Percentiles rank a stretch among this genome's conserved stretches.
Evolutionary conservation across 2,329 filamentous ascomycete species (phyloP).

Genomic region (Colletotrichum sp.): DNA sequence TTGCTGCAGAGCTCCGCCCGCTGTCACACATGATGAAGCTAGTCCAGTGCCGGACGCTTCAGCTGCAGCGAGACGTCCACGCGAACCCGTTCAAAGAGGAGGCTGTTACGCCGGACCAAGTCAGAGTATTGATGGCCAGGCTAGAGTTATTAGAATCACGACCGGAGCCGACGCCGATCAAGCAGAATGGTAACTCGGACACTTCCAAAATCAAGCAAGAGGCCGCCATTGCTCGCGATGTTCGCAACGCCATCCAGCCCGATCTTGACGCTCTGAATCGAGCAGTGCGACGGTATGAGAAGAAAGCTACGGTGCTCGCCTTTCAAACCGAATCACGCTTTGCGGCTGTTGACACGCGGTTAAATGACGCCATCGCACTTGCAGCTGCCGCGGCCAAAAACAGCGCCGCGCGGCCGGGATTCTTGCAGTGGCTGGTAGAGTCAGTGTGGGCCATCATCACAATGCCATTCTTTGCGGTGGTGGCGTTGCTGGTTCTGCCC

Average conservation of each 20-base stretch:
- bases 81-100: slow-evolving; percentile 50
- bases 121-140: slow-evolving; percentile 66
- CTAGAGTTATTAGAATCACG: slow-evolving; percentile 73
- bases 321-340: slow-evolving; percentile 80
- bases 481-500: slow-evolving; percentile 47
- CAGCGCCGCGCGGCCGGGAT: slow-evolving; percentile 39
- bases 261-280: slow-evolving; percentile 89
- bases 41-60: slow-evolving; percentile 77
- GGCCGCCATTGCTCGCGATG: slow-evolving; percentile 56
- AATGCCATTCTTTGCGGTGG: slow-evolving; percentile 45
- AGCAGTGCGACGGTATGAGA: slow-evolving; percentile 90
- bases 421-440: slow-evolving; percentile 43
- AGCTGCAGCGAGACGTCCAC: slow-evolving; percentile 77
- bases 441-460: slow-evolving; percentile 36
- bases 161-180: slow-evolving; percentile 35
- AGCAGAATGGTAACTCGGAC: slow-evolving; percentile 35
- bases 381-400: slow-evolving; percentile 74
- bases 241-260: slow-evolving; percentile 72
- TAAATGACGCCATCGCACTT: slow-evolving; percentile 81
- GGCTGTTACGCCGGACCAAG: slow-evolving; percentile 32
- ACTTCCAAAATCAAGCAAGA: slow-evolving; percentile 42
- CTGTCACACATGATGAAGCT: slow-evolving; percentile 82
- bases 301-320: slow-evolving; percentile 77
- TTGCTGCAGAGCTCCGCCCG: slow-evolving; percentile 86
- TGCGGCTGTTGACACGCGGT: slow-evolving; percentile 69